phyloP scores from a whole-genome alignment of 2,329 filamentous ascomycete species.

The Ceratocystis huliohia region DNA sequence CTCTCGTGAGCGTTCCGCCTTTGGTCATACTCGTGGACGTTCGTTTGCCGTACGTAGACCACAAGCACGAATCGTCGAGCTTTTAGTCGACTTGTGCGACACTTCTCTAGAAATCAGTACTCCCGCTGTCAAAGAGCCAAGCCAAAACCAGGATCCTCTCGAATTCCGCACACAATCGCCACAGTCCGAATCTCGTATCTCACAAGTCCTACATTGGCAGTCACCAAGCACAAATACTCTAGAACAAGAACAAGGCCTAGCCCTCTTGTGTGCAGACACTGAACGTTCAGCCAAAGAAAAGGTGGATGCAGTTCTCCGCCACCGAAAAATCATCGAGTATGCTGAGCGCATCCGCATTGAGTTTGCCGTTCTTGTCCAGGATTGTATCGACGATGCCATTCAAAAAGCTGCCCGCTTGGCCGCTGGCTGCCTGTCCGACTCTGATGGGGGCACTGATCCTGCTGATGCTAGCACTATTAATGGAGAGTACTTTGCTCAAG shows the following conservation, averaged over 20 bases:
- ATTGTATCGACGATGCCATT: slow-evolving; percentile 87
- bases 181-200: slow-evolving; percentile 87
- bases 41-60: slow-evolving; percentile 88
- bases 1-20: slow-evolving; percentile 60
- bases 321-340: slow-evolving; percentile 89
- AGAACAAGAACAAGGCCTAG: slow-evolving; percentile 84
- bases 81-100: slow-evolving; percentile 89
- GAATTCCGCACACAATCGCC: slow-evolving; percentile 89
- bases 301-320: slow-evolving; percentile 82
- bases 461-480: slow-evolving; percentile 27
- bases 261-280: slow-evolving; percentile 78
- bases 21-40: slow-evolving; percentile 67
- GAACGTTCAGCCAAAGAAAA: slow-evolving; percentile 74
- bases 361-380: slow-evolving; percentile 82
- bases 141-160: slow-evolving; percentile 40
- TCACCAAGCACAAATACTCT: slow-evolving; percentile 82
- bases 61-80: slow-evolving; percentile 82
- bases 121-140: slow-evolving; percentile 76
- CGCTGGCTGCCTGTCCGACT: slow-evolving; percentile 72
- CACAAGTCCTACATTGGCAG: slow-evolving; percentile 92
- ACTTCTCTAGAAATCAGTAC: slow-evolving; percentile 91
- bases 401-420: slow-evolving; percentile 80
- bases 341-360: slow-evolving; percentile 90
- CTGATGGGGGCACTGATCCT: slow-evolving; percentile 38
- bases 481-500: slow-evolving; percentile 44